These are phyloP conservation scores for Aspergillus caelatus DNA, from an alignment of 2,329 filamentous ascomycete genomes.

Conservation along the genomic window DNA sequence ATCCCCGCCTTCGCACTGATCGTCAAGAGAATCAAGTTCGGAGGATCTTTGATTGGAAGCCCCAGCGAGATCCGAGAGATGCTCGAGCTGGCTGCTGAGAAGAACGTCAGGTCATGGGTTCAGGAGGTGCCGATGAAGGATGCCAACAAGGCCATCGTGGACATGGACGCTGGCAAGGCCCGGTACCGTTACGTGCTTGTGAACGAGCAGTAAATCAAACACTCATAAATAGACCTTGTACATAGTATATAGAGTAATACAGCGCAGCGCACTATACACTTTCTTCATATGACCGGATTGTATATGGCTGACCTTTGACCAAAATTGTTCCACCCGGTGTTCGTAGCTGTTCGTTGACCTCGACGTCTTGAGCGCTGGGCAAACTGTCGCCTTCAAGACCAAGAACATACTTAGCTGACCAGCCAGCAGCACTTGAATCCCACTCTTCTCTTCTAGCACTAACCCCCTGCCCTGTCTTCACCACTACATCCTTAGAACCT, in stretches of 20 bases:
- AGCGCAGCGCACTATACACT: slow-evolving; percentile 12
- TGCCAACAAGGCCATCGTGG: slow-evolving; percentile 45
- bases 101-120: slow-evolving; percentile 45
- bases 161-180: slow-evolving; percentile 47
- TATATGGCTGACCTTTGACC: slow-evolving; percentile 22
- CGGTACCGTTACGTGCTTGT: slow-evolving; percentile 49
- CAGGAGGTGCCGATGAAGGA: slow-evolving; percentile 45
- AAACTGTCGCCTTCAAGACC: slow-evolving; percentile 11
- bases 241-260: slow-evolving; percentile 10
- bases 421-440: slow-evolving; percentile 16
- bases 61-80: slow-evolving; percentile 47
- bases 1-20: slow-evolving; percentile 62
- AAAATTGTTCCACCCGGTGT: slow-evolving; percentile 22
- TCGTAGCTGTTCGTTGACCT: slow-evolving; percentile 18
- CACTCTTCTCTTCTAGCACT: slow-evolving; percentile 31
- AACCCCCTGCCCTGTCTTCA: slow-evolving; percentile 28
- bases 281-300: slow-evolving; percentile 33
- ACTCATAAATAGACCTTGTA: slow-evolving; percentile 1
- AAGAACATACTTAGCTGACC: slow-evolving; percentile 10
- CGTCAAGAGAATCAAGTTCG: slow-evolving; percentile 50
- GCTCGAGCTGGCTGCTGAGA: slow-evolving; percentile 44
- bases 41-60: slow-evolving; percentile 48
- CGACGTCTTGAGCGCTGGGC: slow-evolving; percentile 25
- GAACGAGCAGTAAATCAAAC: slow-evolving; percentile 35
- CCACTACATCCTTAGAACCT: slow-evolving; percentile 15